A percentile compares a stretch with the other conserved stretches of the same genome.
Evolutionary conservation across 108 stramenopile genomes (phyloP).

Genomic region (Seminavis robusta): DNA sequence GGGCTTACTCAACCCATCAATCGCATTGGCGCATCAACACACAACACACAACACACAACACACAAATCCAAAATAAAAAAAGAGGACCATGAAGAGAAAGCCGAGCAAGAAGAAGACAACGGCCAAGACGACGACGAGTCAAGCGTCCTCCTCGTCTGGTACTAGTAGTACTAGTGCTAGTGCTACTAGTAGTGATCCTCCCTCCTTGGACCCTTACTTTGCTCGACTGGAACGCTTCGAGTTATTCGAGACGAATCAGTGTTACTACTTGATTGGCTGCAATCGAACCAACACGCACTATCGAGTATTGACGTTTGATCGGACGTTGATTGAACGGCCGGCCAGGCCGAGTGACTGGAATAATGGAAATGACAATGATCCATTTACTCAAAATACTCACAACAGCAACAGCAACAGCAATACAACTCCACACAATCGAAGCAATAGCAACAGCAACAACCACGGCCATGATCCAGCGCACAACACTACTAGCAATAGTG

Average conservation of each 20-base stretch:
- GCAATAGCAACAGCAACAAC: conserved; percentile 1
- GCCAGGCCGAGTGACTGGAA: not conserved
- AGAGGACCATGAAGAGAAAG: no score
- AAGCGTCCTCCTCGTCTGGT: no score
- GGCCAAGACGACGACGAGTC: no score
- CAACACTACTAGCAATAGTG: no score
- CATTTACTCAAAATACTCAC: not conserved
- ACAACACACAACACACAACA: no score
- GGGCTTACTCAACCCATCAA: no score
- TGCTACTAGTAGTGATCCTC: no score
- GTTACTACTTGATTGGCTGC: conserved; percentile 75
- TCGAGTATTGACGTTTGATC: conserved; percentile 81
- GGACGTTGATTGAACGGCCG: conserved; percentile 78
- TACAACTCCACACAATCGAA: not conserved
- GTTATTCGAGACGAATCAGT: conserved; percentile 73
- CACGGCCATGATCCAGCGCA: no score
- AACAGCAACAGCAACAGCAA: conserved; percentile 16
- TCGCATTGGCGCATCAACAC: no score
- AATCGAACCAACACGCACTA: conserved; percentile 64
- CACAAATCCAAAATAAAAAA: no score
- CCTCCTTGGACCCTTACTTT: conserved; percentile 67
- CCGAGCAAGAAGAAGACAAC: no score
- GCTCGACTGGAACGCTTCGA: conserved; percentile 74
- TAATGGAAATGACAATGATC: not conserved
- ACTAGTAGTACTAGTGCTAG: no score